Evolutionary conservation across 352 stramenopile genomes (phyloP).

Genomic region (Phytopythium litorale): DNA sequence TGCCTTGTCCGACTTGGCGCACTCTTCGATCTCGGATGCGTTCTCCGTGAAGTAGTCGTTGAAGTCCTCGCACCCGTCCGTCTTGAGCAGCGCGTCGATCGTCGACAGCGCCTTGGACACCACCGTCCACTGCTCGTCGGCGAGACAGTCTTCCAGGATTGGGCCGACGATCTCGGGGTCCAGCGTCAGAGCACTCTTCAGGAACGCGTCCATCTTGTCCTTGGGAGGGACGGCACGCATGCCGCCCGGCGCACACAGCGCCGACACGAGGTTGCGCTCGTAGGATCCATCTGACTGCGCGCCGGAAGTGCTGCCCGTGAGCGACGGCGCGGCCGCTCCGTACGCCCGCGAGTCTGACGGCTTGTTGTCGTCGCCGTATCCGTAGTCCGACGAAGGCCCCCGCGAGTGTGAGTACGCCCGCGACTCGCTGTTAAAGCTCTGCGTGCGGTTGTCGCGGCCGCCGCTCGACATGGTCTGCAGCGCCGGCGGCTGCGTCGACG

Average conservation of each 20-base stretch:
- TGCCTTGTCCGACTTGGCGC: constrained; percentile 68
- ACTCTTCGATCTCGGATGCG: constrained; percentile 68
- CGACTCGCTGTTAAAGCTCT: constrained; percentile 37
- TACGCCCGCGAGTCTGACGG: constrained; percentile 17
- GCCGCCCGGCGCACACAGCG: constrained; percentile 90
- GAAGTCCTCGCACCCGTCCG: constrained; percentile 79
- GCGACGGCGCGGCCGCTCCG: constrained; percentile 19
- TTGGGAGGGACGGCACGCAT: constrained; percentile 94
- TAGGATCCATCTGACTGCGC: constrained; percentile 87
- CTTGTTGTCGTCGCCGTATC: constrained; percentile 49
- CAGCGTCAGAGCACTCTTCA: constrained; percentile 87
- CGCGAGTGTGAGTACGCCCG: constrained; percentile 23
- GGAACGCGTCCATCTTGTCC: constrained; percentile 93
- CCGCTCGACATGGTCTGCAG: constrained; percentile 23
- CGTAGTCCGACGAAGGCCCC: constrained; percentile 43
- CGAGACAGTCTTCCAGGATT: constrained; percentile 92
- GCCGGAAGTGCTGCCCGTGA: constrained; percentile 60
- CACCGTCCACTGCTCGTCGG: constrained; percentile 87
- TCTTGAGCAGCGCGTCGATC: constrained; percentile 87
- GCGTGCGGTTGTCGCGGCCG: constrained; percentile 35
- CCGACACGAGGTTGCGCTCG: constrained; percentile 91
- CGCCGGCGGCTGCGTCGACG: constrained; percentile 13
- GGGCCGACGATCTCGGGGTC: constrained; percentile 93
- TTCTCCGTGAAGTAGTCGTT: constrained; percentile 85
- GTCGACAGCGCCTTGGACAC: constrained; percentile 93